Evolutionary conservation across 1,284 basidiomycete species (phyloP), one percentile per base, ranked within the genome.

Genomic region (Ceratobasidium papillatum): DNA sequence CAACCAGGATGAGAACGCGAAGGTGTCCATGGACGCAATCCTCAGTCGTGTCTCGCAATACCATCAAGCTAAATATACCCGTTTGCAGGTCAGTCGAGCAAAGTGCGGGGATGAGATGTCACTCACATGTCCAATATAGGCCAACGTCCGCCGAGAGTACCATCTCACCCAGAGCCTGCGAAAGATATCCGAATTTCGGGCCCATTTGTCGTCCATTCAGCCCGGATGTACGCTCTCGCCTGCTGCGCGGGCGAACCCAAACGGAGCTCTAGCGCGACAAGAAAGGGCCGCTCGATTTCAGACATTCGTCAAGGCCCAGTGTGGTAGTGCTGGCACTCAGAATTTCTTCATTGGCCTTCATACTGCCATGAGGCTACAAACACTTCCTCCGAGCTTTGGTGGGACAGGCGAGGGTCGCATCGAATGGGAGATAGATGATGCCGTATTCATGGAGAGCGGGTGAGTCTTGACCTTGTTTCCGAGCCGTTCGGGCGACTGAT

Each of bases 381-480:
- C 75, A 32, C 59, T 76, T 19, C 74, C 75, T 41, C 63, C 64
- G 32, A 76, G 68, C 49, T 49, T 76, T 14, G 77, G 77, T 58
- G 77, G 77, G 49, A 76, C 75, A 17, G 77, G 77, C 22, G 66
- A 65, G 22, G 51, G 47, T 43, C 75, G 76, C 27, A 75, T 78
- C 43, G 74, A 78, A 58, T 78, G 77, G 77, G 77, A 78, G 63
- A 59, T 78, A 0, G 77, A 78, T 38, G 77, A 78, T 69, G 75
- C 76, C 19, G 74, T 77, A 36, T 78, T 78, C 62, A 75, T 78
- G 69, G 77, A 78, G 64, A 77, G 75, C 71, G 77, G 75, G 77
- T 77, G 65, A 68, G 77, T 58, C 61, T 41, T 25, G 22, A 56
- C 43, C 74, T 54, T 45, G 27, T 52, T 32, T 47, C 58, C 59